Evolutionary conservation across 441 rosid species (phyloP).

Genomic region (Syzygium syzygioides): DNA sequence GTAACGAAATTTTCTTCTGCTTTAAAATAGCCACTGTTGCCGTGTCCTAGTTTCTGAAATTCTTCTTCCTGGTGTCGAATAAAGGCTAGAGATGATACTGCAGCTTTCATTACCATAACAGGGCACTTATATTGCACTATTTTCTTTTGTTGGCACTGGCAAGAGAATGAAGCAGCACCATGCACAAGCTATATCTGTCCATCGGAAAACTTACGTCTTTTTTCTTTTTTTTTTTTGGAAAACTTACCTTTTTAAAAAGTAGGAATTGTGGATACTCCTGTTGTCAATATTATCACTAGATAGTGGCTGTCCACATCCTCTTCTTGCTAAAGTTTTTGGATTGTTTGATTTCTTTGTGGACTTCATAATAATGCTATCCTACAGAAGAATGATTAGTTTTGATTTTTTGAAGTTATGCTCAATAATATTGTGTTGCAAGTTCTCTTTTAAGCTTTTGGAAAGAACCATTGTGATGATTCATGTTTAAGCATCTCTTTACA

Average conservation of each 20-base stretch:
- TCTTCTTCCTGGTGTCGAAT: background rate
- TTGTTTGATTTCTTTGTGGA: background rate
- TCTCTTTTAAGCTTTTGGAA: background rate
- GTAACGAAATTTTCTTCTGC: background rate
- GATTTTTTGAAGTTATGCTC: background rate
- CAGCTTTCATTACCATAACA: background rate
- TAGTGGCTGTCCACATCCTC: background rate
- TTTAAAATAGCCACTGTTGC: background rate
- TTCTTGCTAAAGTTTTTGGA: background rate
- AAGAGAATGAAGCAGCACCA: background rate
- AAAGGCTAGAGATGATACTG: background rate
- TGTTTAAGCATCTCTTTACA: background rate
- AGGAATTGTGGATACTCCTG: background rate
- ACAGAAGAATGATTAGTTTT: background rate
- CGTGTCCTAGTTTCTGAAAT: background rate
- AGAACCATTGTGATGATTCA: background rate
- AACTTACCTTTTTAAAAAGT: background rate
- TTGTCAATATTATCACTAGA: background rate
- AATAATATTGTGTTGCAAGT: background rate
- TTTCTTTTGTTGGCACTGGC: background rate
- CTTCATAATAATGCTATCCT: background rate
- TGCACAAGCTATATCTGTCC: background rate
- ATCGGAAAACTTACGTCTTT: background rate
- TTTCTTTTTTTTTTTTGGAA: background rate
- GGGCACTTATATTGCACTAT: background rate